phyloP scores from a whole-genome alignment of 140 eudicot genomes.

The Flaveria floridana region DNA sequence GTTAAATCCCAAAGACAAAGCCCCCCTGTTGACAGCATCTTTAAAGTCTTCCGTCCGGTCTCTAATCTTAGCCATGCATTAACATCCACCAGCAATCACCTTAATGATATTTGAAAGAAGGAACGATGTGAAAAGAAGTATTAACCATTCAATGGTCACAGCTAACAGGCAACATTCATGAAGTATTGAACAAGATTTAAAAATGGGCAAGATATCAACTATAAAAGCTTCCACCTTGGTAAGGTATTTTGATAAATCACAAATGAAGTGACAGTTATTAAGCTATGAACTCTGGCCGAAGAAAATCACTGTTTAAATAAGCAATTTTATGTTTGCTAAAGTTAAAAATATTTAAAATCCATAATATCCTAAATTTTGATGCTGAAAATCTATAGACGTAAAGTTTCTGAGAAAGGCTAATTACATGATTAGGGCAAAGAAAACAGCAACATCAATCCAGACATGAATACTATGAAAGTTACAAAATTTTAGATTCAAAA shows the following conservation, averaged over 20 bases:
- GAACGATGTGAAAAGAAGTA: conserved; percentile 15
- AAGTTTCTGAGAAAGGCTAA: too few relatives aligned
- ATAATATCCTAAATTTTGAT: not conserved
- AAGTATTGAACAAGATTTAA: not conserved
- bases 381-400: too few relatives aligned
- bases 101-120: not conserved
- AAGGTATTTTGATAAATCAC: not conserved
- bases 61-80: conserved; percentile 69
- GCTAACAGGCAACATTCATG: not conserved
- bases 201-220: not conserved
- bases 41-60: conserved; percentile 90
- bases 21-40: conserved; percentile 82
- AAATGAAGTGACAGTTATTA: not conserved
- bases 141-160: conserved; percentile 10
- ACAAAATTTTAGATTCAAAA: too few relatives aligned
- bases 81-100: conserved; percentile 26
- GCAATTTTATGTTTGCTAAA: not conserved
- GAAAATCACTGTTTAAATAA: conserved; percentile 1
- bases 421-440: too few relatives aligned
- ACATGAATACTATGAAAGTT: too few relatives aligned
- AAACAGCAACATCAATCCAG: too few relatives aligned
- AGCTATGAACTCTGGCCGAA: not conserved
- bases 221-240: not conserved
- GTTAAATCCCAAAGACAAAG: conserved; percentile 64
- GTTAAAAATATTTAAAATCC: not conserved